Evolutionary conservation across 2,329 filamentous ascomycete species (phyloP), one percentile per base, ranked within the genome.

Genomic region (Stagonosporopsis chrysanthemi): DNA sequence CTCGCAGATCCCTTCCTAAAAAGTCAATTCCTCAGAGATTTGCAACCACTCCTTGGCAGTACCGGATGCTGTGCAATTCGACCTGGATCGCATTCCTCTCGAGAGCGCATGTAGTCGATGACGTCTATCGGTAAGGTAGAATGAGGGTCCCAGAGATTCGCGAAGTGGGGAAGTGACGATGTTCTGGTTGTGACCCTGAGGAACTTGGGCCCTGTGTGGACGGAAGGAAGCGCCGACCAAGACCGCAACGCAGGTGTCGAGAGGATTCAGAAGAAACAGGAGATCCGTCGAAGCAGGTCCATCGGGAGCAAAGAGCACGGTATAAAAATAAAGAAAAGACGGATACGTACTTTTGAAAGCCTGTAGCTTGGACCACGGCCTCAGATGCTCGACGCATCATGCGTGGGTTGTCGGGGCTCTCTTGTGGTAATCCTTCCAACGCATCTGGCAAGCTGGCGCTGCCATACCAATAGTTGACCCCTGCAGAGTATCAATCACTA

Each of bases 381-480:
- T 74, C 71, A 17, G 73, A 75, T 46, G 69, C 68, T 58, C 71
- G 69, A 59, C 73, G 72, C 61, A 70, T 66, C 60, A 68, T 66
- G 43, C 69, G 68, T 52, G 66, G 62, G 52, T 66, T 52, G 22
- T 47, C 67, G 22, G 64, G 58, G 33, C 40, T 58, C 28, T 68
- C 69, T 23, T 66, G 62, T 47, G 69, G 58, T 52, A 67, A 54
- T 19, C 61, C 67, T 47, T 71, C 67, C 56, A 73, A 59, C 29
- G 59, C 65, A 49, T 70, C 69, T 53, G 70, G 69, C 56, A 74
- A 59, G 59, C 64, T 70, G 58, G 57, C 57, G 50, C 60, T 72
- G 63, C 69, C 67, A 69, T 72, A 72, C 71, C 72, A 75, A 58
- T 69, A 74, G 58, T 66, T 71, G 49, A 66, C 61, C 55, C 68